Evolutionary conservation across 2,329 filamentous ascomycete genomes (phyloP).

Genomic region (Cordyceps tenuipes): DNA sequence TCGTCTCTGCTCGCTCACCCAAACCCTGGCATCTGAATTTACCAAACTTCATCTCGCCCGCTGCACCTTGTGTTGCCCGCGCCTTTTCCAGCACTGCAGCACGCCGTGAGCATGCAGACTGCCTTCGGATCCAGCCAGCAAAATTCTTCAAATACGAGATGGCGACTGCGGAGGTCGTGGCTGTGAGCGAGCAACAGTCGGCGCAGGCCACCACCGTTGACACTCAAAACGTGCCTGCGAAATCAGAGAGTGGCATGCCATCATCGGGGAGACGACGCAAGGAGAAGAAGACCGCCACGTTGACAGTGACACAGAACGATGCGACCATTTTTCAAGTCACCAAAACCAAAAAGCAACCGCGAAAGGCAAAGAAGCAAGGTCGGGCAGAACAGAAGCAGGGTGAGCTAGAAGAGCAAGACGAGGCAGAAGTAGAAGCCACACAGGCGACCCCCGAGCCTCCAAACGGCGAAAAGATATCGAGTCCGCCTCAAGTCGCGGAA

Average conservation of each 20-base stretch:
- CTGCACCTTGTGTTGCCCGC: not conserved
- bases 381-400: not conserved
- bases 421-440: not conserved
- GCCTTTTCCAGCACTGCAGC: not conserved
- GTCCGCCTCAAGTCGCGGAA: not conserved
- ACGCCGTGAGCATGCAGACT: not conserved
- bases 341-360: not conserved
- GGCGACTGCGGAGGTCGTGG: not conserved
- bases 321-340: not conserved
- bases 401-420: not conserved
- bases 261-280: not conserved
- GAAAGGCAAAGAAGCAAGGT: not conserved
- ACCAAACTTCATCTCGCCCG: not conserved
- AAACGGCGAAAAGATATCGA: not conserved
- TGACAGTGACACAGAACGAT: not conserved
- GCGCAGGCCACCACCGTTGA: not conserved
- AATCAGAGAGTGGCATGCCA: not conserved
- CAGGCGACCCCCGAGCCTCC: not conserved
- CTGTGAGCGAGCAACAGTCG: not conserved
- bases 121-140: not conserved
- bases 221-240: not conserved
- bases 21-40: not conserved
- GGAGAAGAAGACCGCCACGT: not conserved
- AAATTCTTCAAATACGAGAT: not conserved
- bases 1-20: not conserved